phyloP scores from a whole-genome alignment of 1,284 basidiomycete species.

The Stereum hirsutum region DNA sequence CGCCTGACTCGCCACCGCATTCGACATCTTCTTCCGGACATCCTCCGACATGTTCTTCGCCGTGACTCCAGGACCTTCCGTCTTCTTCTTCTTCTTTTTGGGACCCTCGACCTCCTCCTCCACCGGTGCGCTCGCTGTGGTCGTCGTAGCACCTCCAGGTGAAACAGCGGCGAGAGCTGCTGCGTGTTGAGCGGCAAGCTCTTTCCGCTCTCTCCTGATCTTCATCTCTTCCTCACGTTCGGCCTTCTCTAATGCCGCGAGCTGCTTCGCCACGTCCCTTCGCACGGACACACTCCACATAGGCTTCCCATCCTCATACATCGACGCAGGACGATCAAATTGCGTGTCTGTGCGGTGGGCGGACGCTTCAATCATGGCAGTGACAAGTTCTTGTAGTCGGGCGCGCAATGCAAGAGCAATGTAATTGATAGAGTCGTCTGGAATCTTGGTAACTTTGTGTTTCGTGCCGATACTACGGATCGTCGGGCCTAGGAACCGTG shows the following conservation, averaged over 20 bases:
- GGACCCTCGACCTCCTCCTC: slow-evolving; percentile 38
- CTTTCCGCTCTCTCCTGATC: slow-evolving; percentile 56
- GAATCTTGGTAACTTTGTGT: slow-evolving; percentile 55
- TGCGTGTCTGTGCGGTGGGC: slow-evolving; percentile 63
- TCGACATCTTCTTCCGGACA: slow-evolving; percentile 81
- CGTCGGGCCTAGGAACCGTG: slow-evolving; percentile 45
- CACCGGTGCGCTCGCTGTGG: slow-evolving; percentile 18
- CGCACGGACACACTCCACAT: slow-evolving; percentile 76
- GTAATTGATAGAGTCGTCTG: slow-evolving; percentile 69
- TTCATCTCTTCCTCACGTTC: slow-evolving; percentile 80
- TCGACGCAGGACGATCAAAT: slow-evolving; percentile 55
- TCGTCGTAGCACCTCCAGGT: slow-evolving; percentile 43
- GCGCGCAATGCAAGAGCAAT: slow-evolving; percentile 71
- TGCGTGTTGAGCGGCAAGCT: slow-evolving; percentile 70
- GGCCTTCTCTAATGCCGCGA: slow-evolving; percentile 60
- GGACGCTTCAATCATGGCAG: slow-evolving; percentile 61
- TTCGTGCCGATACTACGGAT: slow-evolving; percentile 54
- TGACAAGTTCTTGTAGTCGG: slow-evolving; percentile 64
- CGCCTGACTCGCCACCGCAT: slow-evolving; percentile 79
- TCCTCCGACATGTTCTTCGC: slow-evolving; percentile 85
- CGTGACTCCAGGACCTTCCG: slow-evolving; percentile 74
- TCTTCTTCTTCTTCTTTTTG: slow-evolving; percentile 76
- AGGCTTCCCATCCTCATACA: slow-evolving; percentile 52
- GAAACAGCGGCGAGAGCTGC: slow-evolving; percentile 53
- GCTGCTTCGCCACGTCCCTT: slow-evolving; percentile 67